Percentiles rank a stretch among this genome's conserved stretches.
phyloP scores from a whole-genome alignment of 345 rosid species.

The Pistacia vera region DNA sequence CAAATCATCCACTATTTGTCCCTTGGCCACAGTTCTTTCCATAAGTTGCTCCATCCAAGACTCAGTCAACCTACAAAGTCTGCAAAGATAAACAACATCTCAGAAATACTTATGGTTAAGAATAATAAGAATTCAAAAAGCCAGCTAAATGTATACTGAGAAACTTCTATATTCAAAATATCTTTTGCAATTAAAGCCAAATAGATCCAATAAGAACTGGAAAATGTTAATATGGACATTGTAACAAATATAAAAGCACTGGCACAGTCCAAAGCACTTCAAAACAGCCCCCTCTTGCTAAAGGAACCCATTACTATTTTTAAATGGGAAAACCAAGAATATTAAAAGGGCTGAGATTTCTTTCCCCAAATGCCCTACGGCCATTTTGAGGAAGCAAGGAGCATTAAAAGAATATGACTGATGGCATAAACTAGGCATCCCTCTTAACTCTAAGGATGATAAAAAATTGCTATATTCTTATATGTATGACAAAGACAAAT shows the following conservation, averaged over 20 bases:
- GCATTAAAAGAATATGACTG: not conserved
- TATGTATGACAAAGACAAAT: not conserved
- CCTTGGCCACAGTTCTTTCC: conserved; percentile 86
- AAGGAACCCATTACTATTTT: not conserved
- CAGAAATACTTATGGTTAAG: not conserved
- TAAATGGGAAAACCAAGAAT: not conserved
- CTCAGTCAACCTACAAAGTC: conserved; percentile 90
- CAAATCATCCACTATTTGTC: conserved; percentile 90
- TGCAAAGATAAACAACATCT: conserved; percentile 31
- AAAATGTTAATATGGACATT: not conserved
- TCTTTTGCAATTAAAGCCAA: not conserved
- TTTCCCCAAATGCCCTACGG: not conserved
- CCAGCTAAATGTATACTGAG: not conserved
- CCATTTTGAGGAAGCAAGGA: not conserved
- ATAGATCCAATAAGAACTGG: not conserved
- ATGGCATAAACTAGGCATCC: not conserved
- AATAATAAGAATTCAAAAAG: not conserved
- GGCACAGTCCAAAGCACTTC: not conserved
- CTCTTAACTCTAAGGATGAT: not conserved
- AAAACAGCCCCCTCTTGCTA: not conserved
- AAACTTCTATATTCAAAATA: not conserved
- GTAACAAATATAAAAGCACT: not conserved
- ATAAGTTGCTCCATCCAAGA: conserved; percentile 96
- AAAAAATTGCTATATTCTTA: not conserved
- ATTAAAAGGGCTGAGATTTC: not conserved